Evolutionary conservation across 805 yeast species (phyloP).

Genomic region (Zygotorulaspora danielsina): DNA sequence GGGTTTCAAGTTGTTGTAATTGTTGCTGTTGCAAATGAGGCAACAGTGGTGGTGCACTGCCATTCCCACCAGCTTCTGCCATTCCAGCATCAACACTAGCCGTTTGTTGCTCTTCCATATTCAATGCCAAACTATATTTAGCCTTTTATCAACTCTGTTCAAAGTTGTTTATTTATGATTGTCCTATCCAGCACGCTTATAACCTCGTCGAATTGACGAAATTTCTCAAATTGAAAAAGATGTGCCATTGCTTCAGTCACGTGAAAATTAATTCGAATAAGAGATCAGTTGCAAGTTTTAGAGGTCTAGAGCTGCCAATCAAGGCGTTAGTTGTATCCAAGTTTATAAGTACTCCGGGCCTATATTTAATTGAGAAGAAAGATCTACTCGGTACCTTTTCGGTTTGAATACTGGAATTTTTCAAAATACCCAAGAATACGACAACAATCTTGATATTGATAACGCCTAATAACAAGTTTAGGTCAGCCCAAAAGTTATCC

Average conservation of each 20-base stretch:
- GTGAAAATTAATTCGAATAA: background rate
- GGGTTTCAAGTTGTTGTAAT: constrained; percentile 15
- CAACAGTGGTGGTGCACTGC: constrained; percentile 23
- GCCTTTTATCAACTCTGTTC: background rate
- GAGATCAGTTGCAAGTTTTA: background rate
- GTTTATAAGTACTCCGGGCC: too few species aligned
- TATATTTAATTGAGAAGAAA: too few species aligned
- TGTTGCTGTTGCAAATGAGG: constrained; percentile 29
- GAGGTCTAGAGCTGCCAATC: background rate
- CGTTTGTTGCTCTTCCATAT: constrained; percentile 11
- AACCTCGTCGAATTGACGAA: background rate
- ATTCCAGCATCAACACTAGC: constrained; percentile 8
- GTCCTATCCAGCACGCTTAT: background rate
- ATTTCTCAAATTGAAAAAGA: constrained; percentile 1
- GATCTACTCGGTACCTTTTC: too few species aligned
- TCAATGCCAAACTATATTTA: constrained; percentile 4
- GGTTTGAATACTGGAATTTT: too few species aligned
- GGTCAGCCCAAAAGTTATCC: too few species aligned
- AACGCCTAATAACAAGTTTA: too few species aligned
- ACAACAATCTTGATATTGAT: too few species aligned
- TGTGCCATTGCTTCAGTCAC: background rate
- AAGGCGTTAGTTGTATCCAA: too few species aligned
- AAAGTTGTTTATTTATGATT: background rate
- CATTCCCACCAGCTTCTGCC: constrained; percentile 10
- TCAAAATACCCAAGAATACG: too few species aligned